phyloP scores from a whole-genome alignment of 1,284 basidiomycete species.

The Ustilago esculenta region DNA sequence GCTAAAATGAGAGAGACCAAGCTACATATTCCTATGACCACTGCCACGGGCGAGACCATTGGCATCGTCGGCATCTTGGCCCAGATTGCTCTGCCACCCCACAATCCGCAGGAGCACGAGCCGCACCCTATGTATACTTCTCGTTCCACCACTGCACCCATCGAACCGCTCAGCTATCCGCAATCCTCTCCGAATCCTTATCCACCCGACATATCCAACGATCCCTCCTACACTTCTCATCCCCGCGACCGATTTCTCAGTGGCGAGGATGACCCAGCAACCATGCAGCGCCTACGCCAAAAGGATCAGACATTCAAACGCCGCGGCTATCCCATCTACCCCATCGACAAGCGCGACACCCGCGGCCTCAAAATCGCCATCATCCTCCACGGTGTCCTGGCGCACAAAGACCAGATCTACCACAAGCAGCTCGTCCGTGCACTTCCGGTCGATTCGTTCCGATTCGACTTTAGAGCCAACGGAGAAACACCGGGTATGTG shows the following conservation, averaged over 20 bases:
- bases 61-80: conserved; percentile 51
- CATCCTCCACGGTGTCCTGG: conserved; percentile 57
- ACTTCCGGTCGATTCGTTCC: conserved; percentile 80
- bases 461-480: conserved; percentile 78
- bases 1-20: conserved; percentile 47
- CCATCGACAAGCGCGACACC: conserved; percentile 32
- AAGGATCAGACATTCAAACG: conserved; percentile 32
- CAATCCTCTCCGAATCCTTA: neutral
- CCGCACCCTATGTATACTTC: conserved; percentile 32
- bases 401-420: conserved; percentile 76
- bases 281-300: conserved; percentile 18
- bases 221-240: conserved; percentile 5
- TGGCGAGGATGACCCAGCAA: conserved; percentile 27
- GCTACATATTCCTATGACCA: conserved; percentile 45
- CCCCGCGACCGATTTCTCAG: neutral
- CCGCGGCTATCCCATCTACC: conserved; percentile 23
- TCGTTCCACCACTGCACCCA: conserved; percentile 21
- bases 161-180: conserved; percentile 5
- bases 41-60: conserved; percentile 28
- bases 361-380: conserved; percentile 46
- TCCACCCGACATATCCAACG: conserved; percentile 25
- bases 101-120: conserved; percentile 33
- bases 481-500: conserved; percentile 40
- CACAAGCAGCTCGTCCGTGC: conserved; percentile 76
- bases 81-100: conserved; percentile 28